These are phyloP conservation scores for Sesbania bispinosa DNA, from an alignment of 306 rosid genomes.

Conservation along the genomic window DNA sequence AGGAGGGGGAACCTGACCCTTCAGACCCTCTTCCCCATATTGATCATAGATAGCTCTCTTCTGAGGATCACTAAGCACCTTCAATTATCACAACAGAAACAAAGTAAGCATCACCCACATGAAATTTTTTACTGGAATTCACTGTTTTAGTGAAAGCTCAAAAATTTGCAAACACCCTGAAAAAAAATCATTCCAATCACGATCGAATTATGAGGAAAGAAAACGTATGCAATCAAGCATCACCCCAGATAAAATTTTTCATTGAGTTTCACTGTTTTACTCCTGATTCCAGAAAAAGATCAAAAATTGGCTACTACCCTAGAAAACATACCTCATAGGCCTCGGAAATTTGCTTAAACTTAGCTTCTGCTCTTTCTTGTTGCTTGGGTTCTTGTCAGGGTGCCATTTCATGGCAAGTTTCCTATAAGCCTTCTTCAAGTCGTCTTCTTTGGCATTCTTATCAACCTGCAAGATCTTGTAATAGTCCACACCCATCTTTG, in stretches of 20 bases:
- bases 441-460: conserved; percentile 59
- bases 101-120: conserved; percentile 10
- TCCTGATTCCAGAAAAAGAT: neutral
- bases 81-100: neutral
- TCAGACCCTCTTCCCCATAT: conserved; percentile 69
- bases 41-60: conserved; percentile 68
- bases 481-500: conserved; percentile 59
- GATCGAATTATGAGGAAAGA: no score
- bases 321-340: conserved; percentile 50
- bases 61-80: conserved; percentile 77
- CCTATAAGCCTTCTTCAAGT: conserved; percentile 65
- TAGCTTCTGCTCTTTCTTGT: conserved; percentile 68
- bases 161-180: neutral
- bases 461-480: conserved; percentile 68
- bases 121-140: neutral
- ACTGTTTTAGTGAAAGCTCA: neutral
- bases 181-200: neutral
- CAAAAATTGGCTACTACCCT: neutral
- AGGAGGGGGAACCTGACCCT: conserved; percentile 74
- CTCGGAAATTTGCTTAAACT: conserved; percentile 66
- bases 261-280: neutral
- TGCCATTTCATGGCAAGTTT: conserved; percentile 84
- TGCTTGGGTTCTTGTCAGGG: conserved; percentile 68
- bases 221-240: neutral
- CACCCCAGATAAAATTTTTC: neutral